A percentile compares a stretch with the other conserved stretches of the same genome.
phyloP scores from a whole-genome alignment of 495 filamentous ascomycete genomes.

The Cenococcum geophilum region DNA sequence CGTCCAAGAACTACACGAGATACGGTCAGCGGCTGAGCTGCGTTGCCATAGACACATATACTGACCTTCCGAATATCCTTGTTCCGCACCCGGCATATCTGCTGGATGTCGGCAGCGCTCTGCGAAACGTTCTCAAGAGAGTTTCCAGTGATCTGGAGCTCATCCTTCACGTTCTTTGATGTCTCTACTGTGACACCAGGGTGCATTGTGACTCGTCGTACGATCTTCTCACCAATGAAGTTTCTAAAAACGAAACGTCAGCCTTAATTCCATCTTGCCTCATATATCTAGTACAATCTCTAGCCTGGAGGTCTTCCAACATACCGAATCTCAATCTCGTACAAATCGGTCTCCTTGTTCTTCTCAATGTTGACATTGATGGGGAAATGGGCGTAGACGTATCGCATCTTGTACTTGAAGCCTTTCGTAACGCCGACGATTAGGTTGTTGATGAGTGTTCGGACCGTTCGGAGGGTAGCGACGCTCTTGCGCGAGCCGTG shows the following conservation, averaged over 20 bases:
- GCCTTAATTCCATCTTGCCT: neutral
- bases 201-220: slow-evolving; percentile 82
- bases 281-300: slow-evolving; percentile 36
- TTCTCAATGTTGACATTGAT: slow-evolving; percentile 99
- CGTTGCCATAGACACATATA: neutral
- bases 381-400: slow-evolving; percentile 99
- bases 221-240: slow-evolving; percentile 99
- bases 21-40: slow-evolving; percentile 34
- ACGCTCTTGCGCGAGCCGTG: slow-evolving; percentile 96
- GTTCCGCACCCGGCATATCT: slow-evolving; percentile 97
- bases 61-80: slow-evolving; percentile 99
- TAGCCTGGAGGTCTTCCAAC: slow-evolving; percentile 50
- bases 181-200: slow-evolving; percentile 82
- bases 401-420: slow-evolving; percentile 99
- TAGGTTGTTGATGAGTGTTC: slow-evolving; percentile 94
- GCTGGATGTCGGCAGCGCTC: slow-evolving; percentile 97
- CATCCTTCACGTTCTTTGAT: slow-evolving; percentile 91
- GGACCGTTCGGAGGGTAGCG: slow-evolving; percentile 95
- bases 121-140: slow-evolving; percentile 90
- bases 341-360: slow-evolving; percentile 81
- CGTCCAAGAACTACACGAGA: slow-evolving; percentile 83
- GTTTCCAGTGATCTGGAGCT: slow-evolving; percentile 88
- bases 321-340: slow-evolving; percentile 75
- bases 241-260: slow-evolving; percentile 53
- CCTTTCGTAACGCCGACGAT: slow-evolving; percentile 97